These are phyloP conservation scores for Saturnispora hagleri DNA, from an alignment of 805 yeast genomes.

Conservation along the genomic window DNA sequence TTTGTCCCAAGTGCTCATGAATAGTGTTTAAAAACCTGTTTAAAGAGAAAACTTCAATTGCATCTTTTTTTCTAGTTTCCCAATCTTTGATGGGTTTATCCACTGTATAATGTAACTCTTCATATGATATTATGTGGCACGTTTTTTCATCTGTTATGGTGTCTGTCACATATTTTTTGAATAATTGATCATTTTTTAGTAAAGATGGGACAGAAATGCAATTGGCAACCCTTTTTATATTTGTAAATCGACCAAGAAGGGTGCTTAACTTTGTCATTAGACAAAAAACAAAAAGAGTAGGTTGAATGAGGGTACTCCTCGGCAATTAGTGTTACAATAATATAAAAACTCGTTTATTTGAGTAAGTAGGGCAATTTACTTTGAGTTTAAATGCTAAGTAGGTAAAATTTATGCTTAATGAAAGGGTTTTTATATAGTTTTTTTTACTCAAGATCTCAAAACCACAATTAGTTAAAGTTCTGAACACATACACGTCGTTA, in stretches of 20 bases:
- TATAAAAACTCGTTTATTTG: background rate
- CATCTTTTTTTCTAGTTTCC: background rate
- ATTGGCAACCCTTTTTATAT: background rate
- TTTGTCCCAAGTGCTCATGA: constrained; percentile 6
- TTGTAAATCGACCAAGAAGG: background rate
- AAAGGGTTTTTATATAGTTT: no score
- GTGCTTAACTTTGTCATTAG: background rate
- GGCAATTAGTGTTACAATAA: background rate
- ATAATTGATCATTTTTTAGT: background rate
- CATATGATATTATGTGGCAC: background rate
- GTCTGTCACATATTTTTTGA: background rate
- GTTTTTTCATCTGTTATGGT: background rate
- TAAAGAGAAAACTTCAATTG: background rate
- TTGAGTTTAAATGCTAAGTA: background rate
- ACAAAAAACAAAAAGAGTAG: background rate
- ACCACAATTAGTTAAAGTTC: background rate
- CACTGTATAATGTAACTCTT: background rate
- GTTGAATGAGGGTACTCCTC: no score
- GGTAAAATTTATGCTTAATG: no score
- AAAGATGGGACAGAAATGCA: background rate
- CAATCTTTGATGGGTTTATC: constrained; percentile 1
- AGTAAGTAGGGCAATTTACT: background rate
- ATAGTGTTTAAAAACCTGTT: background rate
- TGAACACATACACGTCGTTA: background rate
- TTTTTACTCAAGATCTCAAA: background rate